Evolutionary conservation across 2,329 filamentous ascomycete genomes (phyloP), one percentile per base, ranked within the genome.

Genomic region (Scytalidium lignicola): DNA sequence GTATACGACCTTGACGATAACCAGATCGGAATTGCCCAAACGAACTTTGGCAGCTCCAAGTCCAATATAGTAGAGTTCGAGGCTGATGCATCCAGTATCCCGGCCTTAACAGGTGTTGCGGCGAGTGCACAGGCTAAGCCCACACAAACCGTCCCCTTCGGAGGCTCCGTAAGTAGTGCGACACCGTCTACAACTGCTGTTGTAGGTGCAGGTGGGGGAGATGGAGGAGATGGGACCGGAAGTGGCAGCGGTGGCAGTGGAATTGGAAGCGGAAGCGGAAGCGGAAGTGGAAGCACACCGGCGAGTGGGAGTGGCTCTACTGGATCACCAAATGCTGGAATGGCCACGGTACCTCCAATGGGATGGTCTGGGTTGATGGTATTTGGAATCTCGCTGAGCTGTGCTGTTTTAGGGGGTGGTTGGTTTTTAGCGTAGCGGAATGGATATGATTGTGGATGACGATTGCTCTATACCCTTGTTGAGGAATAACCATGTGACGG

Each of bases 1-100:
- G 75, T 80, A 13, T 79, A 77, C 52, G 75, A 79, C 55, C 65
- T 79, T 13, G 69, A 67, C 12, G 78, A 78, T 57, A 70, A 76
- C 53, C 65, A 73, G 52, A 70, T 79, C 44, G 74, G 67, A 13
- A 63, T 80, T 13, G 76, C 74, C 0, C 67, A 75, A 50, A 73
- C 74, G n/a, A 67, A 72, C 23, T 72, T 70, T 55, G 69, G 74
- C 55, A 61, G 66, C 5, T 64, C 65, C 2, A 50, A 53, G 5
- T 50, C 46, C 18, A 54, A 51, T 20, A 44, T 58, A 20, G 47
- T 58, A 10, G 44, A 52, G 23, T 55, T 58, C 32, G 9, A 28
- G 17, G 41, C 46, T 12, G 9, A 2, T 12, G 17, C 17, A 13
- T 26, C 40, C 7, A 28, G 19, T 10, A 48, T 48, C 18, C 46